Conservation (phyloP, 2,329 filamentous ascomycete genomes). For the Diplodia seriata region DNA sequence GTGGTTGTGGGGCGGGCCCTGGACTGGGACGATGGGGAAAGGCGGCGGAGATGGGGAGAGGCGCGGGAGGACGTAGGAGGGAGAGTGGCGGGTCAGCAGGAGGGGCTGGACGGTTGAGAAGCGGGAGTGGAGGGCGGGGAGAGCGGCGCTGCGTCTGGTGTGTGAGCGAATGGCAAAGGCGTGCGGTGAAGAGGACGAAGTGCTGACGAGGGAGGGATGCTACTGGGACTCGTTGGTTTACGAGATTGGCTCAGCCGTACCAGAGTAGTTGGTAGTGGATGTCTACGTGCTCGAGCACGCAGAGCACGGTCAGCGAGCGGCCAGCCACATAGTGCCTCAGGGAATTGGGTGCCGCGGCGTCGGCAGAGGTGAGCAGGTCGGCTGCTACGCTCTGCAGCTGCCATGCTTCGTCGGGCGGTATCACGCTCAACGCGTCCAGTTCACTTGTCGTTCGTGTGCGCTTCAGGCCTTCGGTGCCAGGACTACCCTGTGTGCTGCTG, state of each 20-base stretch:
- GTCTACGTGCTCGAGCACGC: slow-evolving; percentile 28
- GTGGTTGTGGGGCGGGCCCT: slow-evolving; percentile 41
- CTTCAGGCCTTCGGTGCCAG: slow-evolving; percentile 38
- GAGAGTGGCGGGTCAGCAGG: slow-evolving; percentile 20
- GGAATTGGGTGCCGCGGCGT: slow-evolving; percentile 12
- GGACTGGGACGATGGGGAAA: slow-evolving; percentile 12
- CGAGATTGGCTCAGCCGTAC: slow-evolving; percentile 14
- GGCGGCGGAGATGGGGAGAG: background rate
- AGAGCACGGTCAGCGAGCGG: slow-evolving; percentile 14
- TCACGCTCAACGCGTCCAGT: slow-evolving; percentile 45
- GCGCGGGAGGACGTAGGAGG: background rate
- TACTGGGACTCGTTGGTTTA: no score
- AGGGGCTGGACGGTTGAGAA: slow-evolving; percentile 24
- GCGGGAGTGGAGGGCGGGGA: slow-evolving; percentile 15
- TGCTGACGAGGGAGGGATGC: no score
- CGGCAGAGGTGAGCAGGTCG: slow-evolving; percentile 29
- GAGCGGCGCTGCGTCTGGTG: slow-evolving; percentile 17
- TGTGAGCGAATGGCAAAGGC: background rate
- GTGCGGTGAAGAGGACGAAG: background rate
- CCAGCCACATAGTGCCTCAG: slow-evolving; percentile 5
- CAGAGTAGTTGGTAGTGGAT: slow-evolving; percentile 24
- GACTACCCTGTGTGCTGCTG: background rate
- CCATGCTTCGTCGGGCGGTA: slow-evolving; percentile 43
- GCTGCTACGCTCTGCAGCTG: slow-evolving; percentile 39
- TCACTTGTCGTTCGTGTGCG: slow-evolving; percentile 46